phyloP scores from a whole-genome alignment of 2,329 filamentous ascomycete genomes.

The Colletotrichum graminicola region DNA sequence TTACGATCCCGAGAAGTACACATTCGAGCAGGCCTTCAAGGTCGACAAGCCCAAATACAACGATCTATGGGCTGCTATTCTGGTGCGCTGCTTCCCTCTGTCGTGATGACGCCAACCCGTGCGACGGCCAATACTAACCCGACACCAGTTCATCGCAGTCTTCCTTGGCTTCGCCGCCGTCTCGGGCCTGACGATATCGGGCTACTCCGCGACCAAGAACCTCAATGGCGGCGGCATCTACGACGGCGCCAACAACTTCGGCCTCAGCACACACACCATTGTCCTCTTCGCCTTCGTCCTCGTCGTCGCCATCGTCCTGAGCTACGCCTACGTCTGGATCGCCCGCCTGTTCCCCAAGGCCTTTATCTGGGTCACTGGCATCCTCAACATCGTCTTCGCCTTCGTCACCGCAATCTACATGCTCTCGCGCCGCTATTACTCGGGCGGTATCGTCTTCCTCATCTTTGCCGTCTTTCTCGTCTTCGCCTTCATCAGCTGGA shows the following conservation, averaged over 20 bases:
- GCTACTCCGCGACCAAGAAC: slow-evolving; percentile 74
- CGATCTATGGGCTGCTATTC: slow-evolving; percentile 87
- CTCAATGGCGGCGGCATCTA: slow-evolving; percentile 82
- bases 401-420: slow-evolving; percentile 92
- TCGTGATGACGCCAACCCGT: slow-evolving; percentile 39
- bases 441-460: slow-evolving; percentile 88
- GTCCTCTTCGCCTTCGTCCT: slow-evolving; percentile 87
- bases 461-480: slow-evolving; percentile 84
- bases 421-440: slow-evolving; percentile 80
- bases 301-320: slow-evolving; percentile 78
- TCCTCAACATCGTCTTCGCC: slow-evolving; percentile 86
- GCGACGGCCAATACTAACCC: too few species aligned
- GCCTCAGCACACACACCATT: slow-evolving; percentile 84
- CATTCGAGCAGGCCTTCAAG: slow-evolving; percentile 86
- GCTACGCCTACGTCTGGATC: slow-evolving; percentile 80
- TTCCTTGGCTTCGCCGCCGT: slow-evolving; percentile 82
- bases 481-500: slow-evolving; percentile 90
- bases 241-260: slow-evolving; percentile 71
- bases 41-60: slow-evolving; percentile 88
- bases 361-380: slow-evolving; percentile 93
- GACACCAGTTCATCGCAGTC: slow-evolving; percentile 72
- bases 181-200: slow-evolving; percentile 79
- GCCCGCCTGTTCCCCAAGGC: slow-evolving; percentile 86
- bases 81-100: slow-evolving; percentile 64
- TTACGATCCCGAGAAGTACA: slow-evolving; percentile 60